These are phyloP conservation scores for Dactylonectria macrodidyma DNA, from an alignment of 2,329 filamentous ascomycete genomes.

Conservation along the genomic window DNA sequence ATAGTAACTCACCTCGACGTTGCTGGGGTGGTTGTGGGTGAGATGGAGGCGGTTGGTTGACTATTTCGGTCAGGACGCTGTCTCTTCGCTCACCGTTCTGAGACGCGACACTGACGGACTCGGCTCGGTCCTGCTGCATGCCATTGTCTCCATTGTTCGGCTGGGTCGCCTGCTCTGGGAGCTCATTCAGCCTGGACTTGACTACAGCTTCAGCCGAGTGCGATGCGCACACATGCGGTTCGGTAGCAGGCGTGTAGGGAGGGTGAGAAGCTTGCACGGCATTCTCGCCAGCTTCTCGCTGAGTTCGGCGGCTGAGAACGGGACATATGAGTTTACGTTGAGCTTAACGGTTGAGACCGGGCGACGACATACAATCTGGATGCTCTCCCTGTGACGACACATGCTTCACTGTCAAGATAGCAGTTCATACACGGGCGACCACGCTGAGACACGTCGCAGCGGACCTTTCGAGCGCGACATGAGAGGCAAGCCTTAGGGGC, in stretches of 20 bases:
- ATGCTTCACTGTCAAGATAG: conserved; percentile 64
- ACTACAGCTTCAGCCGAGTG: conserved; percentile 34
- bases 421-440: conserved; percentile 68
- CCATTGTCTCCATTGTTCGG: not conserved
- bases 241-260: conserved; percentile 22
- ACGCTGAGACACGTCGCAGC: conserved; percentile 65
- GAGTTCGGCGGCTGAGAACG: conserved; percentile 18
- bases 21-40: conserved; percentile 7
- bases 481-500: conserved; percentile 66
- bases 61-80: conserved; percentile 20
- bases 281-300: conserved; percentile 22
- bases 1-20: conserved; percentile 10
- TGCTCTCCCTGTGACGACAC: conserved; percentile 57
- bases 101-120: not conserved
- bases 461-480: conserved; percentile 66
- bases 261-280: conserved; percentile 17
- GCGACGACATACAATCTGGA: conserved; percentile 28
- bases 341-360: not conserved
- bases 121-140: not conserved
- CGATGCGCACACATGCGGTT: conserved; percentile 16
- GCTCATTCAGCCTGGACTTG: conserved; percentile 26
- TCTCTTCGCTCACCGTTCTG: conserved; percentile 21
- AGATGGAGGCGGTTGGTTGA: not conserved
- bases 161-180: conserved; percentile 14
- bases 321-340: not conserved